Base-by-base conservation (phyloP, 306 rosid species). In the Prunus campanulata region DNA sequence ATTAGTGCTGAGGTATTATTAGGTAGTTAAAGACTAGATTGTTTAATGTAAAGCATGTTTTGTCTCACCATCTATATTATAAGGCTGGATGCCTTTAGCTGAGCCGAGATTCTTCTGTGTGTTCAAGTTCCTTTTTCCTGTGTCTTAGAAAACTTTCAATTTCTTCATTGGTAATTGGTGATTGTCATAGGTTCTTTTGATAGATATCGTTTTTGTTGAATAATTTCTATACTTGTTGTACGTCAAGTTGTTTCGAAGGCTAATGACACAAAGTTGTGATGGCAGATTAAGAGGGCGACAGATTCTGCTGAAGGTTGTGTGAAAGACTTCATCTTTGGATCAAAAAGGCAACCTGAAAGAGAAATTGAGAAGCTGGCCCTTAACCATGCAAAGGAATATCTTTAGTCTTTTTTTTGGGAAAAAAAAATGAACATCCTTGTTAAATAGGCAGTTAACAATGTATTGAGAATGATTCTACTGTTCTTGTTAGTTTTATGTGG, bases 271-370 rank as follows among this genome's bases (percentile, higher is more conserved):
- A 77, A 70, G 71, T 79, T 67, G 49, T 74, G 60, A 54, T 81
- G 81, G 77, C 88, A 90, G 98, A 77, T 94, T 77, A 91, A 94
- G 85, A 86, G 76, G 86, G 86, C 72, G 8, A 83, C 90, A 83
- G 67, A 49, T 70, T 88, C 92, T 11, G 95, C 91, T 4, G 79
- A 94, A 86, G 84, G 77, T 70, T 72, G 78, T 10, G 80, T 84
- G 20, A 94, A 94, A 79, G 93, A 78, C 6, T 94, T 65, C 71
- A 54, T 94, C 51, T 86, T 90, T 56, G 91, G 97, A 79, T 81
- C 91, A 30, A 85, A 85, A 74, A 75, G 73, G 68, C 81, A 79
- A 55, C 79, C 87, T 80, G 92, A 80, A 74, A 81, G 79, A 9
- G 48, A 76, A 29, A 10, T 52, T 19, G 83, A 71, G 85, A 87